Conservation (phyloP, 306 rosid genomes). For the Vigna angularis region DNA sequence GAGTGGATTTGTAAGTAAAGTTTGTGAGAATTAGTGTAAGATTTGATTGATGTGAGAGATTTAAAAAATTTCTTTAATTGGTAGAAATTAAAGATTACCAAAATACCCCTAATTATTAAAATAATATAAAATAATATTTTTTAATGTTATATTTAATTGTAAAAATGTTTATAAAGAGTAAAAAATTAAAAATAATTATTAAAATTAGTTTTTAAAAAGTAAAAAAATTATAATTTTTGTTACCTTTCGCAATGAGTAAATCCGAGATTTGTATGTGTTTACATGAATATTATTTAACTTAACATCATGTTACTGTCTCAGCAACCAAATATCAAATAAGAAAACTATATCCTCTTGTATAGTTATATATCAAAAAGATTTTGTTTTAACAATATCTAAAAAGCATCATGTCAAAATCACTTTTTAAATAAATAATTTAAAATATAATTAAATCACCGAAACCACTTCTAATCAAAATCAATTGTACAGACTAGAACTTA, state of each 20-base stretch:
- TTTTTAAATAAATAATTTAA: not conserved
- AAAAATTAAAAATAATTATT: too few relatives aligned
- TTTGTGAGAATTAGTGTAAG: too few relatives aligned
- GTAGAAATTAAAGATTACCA: too few relatives aligned
- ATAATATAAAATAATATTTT: too few relatives aligned
- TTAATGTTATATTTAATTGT: too few relatives aligned
- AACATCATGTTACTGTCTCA: not conserved
- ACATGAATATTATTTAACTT: not conserved
- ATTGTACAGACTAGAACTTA: not conserved
- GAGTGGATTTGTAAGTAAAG: too few relatives aligned
- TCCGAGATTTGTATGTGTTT: not conserved
- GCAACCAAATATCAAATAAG: not conserved
- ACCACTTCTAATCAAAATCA: not conserved
- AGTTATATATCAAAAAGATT: not conserved
- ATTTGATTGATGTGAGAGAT: too few relatives aligned
- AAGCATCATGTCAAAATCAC: not conserved
- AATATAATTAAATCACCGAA: not conserved
- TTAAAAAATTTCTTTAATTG: too few relatives aligned
- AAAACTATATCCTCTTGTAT: not conserved
- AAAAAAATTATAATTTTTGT: not conserved
- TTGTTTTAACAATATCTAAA: not conserved
- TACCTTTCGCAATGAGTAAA: not conserved
- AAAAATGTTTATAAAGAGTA: too few relatives aligned
- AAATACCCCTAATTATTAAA: too few relatives aligned
- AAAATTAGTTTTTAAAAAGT: too few relatives aligned